These are phyloP conservation scores for Hibiscus syriacus DNA, from an alignment of 345 rosid genomes.

Conservation along the genomic window DNA sequence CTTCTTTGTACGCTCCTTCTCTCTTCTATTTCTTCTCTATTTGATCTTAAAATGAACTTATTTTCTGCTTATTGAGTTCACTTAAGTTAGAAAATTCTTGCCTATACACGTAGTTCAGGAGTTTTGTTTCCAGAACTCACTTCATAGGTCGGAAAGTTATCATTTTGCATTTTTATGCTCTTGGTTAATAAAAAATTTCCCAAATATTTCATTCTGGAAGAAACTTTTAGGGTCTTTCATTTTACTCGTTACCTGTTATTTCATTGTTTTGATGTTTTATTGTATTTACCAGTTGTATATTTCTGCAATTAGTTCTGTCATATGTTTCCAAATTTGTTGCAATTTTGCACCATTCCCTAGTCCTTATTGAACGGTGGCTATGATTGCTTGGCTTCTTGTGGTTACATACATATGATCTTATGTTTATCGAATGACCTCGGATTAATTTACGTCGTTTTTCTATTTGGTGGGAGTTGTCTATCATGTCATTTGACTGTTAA, in stretches of 20 bases:
- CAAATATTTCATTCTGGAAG: not conserved
- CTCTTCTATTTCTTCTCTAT: not conserved
- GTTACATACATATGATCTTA: too few relatives aligned
- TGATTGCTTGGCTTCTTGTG: too few relatives aligned
- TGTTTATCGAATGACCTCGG: too few relatives aligned
- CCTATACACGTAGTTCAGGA: not conserved
- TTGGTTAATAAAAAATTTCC: not conserved
- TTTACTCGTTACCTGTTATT: too few relatives aligned
- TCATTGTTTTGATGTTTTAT: not conserved
- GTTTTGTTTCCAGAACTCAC: not conserved
- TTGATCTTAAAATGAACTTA: not conserved
- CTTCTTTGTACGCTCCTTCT: constrained; percentile 52
- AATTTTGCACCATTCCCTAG: too few relatives aligned
- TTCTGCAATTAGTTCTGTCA: too few relatives aligned
- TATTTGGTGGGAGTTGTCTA: too few relatives aligned
- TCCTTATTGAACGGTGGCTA: too few relatives aligned
- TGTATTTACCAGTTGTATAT: too few relatives aligned
- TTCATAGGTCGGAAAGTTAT: not conserved
- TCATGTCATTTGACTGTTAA: too few relatives aligned
- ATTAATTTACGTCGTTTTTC: too few relatives aligned
- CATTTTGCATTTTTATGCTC: not conserved
- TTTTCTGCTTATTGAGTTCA: not conserved
- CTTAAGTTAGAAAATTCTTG: not conserved
- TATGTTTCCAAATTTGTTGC: too few relatives aligned
- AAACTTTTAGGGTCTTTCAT: not conserved